These are phyloP conservation scores for Metschnikowia lunata DNA, from an alignment of 805 yeast species.

Conservation along the genomic window DNA sequence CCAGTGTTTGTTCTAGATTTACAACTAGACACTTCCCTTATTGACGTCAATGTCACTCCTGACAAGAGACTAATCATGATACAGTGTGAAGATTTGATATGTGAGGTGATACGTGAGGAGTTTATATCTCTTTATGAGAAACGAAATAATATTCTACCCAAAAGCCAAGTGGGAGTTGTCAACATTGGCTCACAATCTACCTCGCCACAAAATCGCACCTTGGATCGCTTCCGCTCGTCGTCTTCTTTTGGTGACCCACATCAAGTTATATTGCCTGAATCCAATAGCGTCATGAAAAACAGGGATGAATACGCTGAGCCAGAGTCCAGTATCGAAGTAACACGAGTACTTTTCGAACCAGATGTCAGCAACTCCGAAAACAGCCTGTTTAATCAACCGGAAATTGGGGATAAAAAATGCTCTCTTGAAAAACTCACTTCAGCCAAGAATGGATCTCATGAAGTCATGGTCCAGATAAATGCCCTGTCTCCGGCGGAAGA, in stretches of 20 bases:
- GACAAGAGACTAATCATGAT: slow-evolving; percentile 75
- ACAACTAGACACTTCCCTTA: slow-evolving; percentile 41
- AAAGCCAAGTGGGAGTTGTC: slow-evolving; percentile 24
- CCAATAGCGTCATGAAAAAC: too few species aligned
- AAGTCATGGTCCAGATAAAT: too few species aligned
- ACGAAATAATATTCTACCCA: slow-evolving; percentile 35
- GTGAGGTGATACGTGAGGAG: slow-evolving; percentile 52
- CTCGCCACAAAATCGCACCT: neutral
- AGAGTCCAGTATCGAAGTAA: neutral
- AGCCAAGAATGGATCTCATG: too few species aligned
- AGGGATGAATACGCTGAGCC: too few species aligned
- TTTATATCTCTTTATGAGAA: slow-evolving; percentile 45
- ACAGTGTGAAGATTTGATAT: slow-evolving; percentile 58
- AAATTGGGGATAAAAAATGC: too few species aligned
- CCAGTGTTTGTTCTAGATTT: slow-evolving; percentile 70
- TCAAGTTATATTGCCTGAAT: too few species aligned
- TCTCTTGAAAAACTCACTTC: too few species aligned
- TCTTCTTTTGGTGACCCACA: slow-evolving; percentile 5
- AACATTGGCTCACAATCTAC: slow-evolving; percentile 11
- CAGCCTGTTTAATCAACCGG: too few species aligned
- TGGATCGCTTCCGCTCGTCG: slow-evolving; percentile 16
- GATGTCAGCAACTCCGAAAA: neutral
- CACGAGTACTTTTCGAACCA: slow-evolving; percentile 1
- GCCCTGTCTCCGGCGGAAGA: too few species aligned
- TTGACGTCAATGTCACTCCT: slow-evolving; percentile 91